Evolutionary conservation across 2,329 filamentous ascomycete species (phyloP).

Genomic region (Fusarium bactridioides): DNA sequence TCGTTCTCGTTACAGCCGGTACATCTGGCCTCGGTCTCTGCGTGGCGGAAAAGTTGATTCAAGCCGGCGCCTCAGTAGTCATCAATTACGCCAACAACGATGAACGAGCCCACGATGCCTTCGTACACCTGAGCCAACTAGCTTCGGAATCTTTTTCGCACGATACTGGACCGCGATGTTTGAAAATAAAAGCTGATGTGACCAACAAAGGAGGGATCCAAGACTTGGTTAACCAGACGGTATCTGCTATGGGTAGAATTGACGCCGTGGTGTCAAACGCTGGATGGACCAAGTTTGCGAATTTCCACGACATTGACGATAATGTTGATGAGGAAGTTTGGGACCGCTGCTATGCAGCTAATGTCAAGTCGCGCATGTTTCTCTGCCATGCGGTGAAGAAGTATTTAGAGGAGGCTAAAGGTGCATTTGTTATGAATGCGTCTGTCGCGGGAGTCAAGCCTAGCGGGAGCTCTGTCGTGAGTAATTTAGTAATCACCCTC

Average conservation of each 20-base stretch:
- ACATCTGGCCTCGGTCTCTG: background rate
- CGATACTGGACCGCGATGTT: background rate
- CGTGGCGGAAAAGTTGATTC: background rate
- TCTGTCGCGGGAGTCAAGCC: slow-evolving; percentile 6
- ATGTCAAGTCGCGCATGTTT: slow-evolving; percentile 11
- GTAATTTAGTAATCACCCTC: background rate
- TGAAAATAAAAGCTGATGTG: background rate
- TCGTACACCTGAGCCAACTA: background rate
- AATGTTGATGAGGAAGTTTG: slow-evolving; percentile 14
- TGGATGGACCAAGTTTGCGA: slow-evolving; percentile 7
- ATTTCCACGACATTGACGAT: background rate
- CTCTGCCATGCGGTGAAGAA: background rate
- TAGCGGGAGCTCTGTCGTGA: slow-evolving; percentile 6
- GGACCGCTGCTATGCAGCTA: slow-evolving; percentile 7
- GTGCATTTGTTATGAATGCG: slow-evolving; percentile 3
- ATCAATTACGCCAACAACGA: slow-evolving; percentile 4
- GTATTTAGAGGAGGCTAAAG: background rate
- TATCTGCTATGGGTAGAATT: background rate
- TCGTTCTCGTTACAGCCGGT: background rate
- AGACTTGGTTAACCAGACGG: background rate
- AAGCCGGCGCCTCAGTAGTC: background rate
- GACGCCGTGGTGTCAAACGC: slow-evolving; percentile 9
- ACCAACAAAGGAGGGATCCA: background rate
- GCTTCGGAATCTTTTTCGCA: rapidly evolving
- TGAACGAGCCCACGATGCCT: background rate